These are phyloP conservation scores for Aspergillus conjunctus DNA, from an alignment of 495 filamentous ascomycete species.

Conservation along the genomic window DNA sequence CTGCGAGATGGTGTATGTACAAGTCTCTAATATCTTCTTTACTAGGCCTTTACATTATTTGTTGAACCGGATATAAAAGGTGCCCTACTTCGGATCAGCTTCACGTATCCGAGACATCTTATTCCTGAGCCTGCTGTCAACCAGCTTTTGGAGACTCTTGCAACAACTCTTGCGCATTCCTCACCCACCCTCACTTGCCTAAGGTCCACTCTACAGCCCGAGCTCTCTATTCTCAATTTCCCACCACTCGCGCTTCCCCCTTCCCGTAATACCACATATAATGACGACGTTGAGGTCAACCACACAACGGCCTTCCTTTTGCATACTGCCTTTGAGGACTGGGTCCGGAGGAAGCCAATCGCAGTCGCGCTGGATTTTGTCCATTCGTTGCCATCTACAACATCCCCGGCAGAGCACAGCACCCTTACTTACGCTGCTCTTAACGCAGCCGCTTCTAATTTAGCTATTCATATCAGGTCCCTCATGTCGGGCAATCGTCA, in stretches of 20 bases:
- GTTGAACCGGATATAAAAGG: slow-evolving; percentile 6
- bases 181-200: slow-evolving; percentile 9
- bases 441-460: slow-evolving; percentile 25
- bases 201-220: slow-evolving; percentile 1
- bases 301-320: slow-evolving; percentile 22
- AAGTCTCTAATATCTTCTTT: slow-evolving; percentile 3
- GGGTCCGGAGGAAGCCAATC: slow-evolving; percentile 27
- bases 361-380: slow-evolving; percentile 32
- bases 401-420: slow-evolving; percentile 23
- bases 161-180: slow-evolving; percentile 18
- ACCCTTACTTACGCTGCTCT: slow-evolving; percentile 30
- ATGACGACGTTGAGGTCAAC: slow-evolving; percentile 1
- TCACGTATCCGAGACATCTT: slow-evolving; percentile 24
- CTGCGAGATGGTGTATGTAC: neutral
- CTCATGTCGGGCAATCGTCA: slow-evolving; percentile 7
- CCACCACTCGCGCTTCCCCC: slow-evolving; percentile 29
- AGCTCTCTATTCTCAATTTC: slow-evolving; percentile 30
- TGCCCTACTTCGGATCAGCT: slow-evolving; percentile 16
- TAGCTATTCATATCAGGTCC: slow-evolving; percentile 25
- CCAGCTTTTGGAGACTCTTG: slow-evolving; percentile 24
- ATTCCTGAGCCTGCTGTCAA: slow-evolving; percentile 24
- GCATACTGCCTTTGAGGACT: slow-evolving; percentile 31
- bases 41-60: slow-evolving; percentile 21
- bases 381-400: slow-evolving; percentile 25
- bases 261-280: slow-evolving; percentile 8